Percentiles rank a stretch among this genome's conserved stretches.
Conservation (phyloP, 2,329 filamentous ascomycete genomes). For the Xylariomycetidae sp. region DNA sequence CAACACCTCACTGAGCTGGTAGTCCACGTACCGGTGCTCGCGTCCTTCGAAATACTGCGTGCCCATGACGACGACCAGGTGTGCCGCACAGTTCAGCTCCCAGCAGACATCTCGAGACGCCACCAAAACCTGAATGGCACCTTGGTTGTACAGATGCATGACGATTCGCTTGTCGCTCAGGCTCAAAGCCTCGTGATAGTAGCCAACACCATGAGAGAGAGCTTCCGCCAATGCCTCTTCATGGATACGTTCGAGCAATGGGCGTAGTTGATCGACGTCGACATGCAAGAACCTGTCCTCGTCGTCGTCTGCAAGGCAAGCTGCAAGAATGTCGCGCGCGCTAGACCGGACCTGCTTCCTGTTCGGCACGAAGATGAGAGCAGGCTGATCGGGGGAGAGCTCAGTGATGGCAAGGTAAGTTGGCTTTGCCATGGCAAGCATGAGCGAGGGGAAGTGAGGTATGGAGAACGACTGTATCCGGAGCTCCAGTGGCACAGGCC, state of each 20-base stretch:
- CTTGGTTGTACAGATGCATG: constrained; percentile 82
- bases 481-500: constrained; percentile 83
- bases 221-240: constrained; percentile 85
- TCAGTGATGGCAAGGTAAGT: constrained; percentile 85
- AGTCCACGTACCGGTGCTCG: constrained; percentile 96
- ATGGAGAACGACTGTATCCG: constrained; percentile 95
- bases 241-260: constrained; percentile 75
- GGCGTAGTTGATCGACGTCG: constrained; percentile 72
- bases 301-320: constrained; percentile 80
- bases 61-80: constrained; percentile 93
- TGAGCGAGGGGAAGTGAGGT: constrained; percentile 93
- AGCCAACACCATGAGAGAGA: constrained; percentile 88
- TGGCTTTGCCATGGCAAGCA: constrained; percentile 97
- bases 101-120: constrained; percentile 84
- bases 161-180: constrained; percentile 89
- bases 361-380: constrained; percentile 85
- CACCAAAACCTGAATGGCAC: constrained; percentile 79
- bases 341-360: constrained; percentile 89
- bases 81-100: constrained; percentile 83
- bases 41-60: constrained; percentile 96
- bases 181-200: constrained; percentile 92
- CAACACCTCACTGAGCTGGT: constrained; percentile 85
- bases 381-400: constrained; percentile 81
- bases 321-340: constrained; percentile 79
- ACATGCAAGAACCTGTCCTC: constrained; percentile 92